These are phyloP conservation scores for Geosmithia putterillii DNA, from an alignment of 2,329 filamentous ascomycete genomes.

Conservation along the genomic window DNA sequence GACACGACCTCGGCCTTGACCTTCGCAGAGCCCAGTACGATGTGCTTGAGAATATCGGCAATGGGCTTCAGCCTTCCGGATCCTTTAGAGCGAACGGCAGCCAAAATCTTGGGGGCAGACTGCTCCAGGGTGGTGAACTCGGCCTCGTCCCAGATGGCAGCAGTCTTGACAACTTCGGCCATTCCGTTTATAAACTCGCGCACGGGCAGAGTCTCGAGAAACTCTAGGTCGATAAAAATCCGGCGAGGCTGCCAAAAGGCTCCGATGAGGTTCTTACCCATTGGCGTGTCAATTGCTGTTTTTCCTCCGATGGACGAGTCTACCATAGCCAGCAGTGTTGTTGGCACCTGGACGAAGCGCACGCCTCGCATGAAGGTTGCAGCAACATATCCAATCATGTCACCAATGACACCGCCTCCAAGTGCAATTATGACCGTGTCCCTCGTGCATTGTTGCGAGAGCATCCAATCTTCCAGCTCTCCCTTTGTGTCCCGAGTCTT, in stretches of 20 bases:
- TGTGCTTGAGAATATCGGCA: conserved; percentile 55
- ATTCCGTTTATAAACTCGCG: conserved; percentile 97
- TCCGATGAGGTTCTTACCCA: conserved; percentile 92
- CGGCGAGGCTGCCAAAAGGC: conserved; percentile 93
- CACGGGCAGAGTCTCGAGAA: conserved; percentile 79
- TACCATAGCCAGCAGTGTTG: conserved; percentile 90
- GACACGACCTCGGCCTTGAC: conserved; percentile 94
- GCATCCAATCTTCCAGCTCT: conserved; percentile 95
- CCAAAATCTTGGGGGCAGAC: conserved; percentile 64
- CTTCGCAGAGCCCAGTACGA: conserved; percentile 80
- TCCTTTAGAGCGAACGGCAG: conserved; percentile 19
- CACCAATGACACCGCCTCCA: conserved; percentile 91
- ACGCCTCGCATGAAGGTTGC: conserved; percentile 98
- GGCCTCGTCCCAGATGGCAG: conserved; percentile 83
- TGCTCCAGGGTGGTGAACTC: conserved; percentile 80
- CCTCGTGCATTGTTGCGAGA: conserved; percentile 80
- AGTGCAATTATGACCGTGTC: conserved; percentile 93
- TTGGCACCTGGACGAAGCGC: conserved; percentile 92
- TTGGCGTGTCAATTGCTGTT: conserved; percentile 91
- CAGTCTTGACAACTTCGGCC: conserved; percentile 97
- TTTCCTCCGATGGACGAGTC: conserved; percentile 98
- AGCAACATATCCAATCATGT: conserved; percentile 95
- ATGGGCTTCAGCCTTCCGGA: conserved; percentile 57
- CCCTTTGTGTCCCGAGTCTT: conserved; percentile 91
- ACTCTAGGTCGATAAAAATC: conserved; percentile 88